A percentile compares a stretch with the other conserved stretches of the same genome.
These are phyloP conservation scores for Scolecobasidium constrictum DNA, from an alignment of 2,329 filamentous ascomycete genomes.

Conservation along the genomic window DNA sequence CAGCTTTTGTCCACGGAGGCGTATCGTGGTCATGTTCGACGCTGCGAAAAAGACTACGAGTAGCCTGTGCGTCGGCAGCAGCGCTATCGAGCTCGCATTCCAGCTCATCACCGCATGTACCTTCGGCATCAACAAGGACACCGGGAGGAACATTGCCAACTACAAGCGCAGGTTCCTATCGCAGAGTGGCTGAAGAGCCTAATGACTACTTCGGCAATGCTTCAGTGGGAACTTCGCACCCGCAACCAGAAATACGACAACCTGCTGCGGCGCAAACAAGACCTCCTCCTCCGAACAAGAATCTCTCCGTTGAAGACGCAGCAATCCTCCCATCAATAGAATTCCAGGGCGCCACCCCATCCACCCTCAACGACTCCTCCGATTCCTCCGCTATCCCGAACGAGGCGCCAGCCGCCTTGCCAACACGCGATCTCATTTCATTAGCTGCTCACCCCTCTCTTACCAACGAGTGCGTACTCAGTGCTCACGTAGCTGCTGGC, in stretches of 20 bases:
- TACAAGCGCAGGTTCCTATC: neutral
- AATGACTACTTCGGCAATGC: conserved; percentile 8
- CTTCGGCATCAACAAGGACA: conserved; percentile 1
- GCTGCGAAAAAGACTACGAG: conserved; percentile 54
- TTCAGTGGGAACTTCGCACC: no score
- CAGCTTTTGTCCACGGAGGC: conserved; percentile 50
- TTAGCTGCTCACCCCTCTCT: conserved; percentile 20
- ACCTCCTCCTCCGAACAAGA: neutral
- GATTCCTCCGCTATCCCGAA: no score
- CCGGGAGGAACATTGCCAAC: neutral
- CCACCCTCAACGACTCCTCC: no score
- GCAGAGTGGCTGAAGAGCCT: conserved; percentile 1
- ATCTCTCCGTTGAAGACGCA: neutral
- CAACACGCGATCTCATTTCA: conserved; percentile 14
- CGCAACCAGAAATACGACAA: neutral
- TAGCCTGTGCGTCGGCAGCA: conserved; percentile 45
- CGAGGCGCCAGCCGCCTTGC: no score
- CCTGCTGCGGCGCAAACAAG: neutral
- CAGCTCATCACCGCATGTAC: conserved; percentile 9
- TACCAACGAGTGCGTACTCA: conserved; percentile 29
- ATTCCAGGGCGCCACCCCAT: neutral
- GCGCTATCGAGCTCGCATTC: neutral
- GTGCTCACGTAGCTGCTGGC: conserved; percentile 26
- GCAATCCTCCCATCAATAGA: neutral
- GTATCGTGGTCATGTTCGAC: conserved; percentile 62